Evolutionary conservation across 2,329 filamentous ascomycete species (phyloP).

Genomic region (Elsinoe fawcettii): DNA sequence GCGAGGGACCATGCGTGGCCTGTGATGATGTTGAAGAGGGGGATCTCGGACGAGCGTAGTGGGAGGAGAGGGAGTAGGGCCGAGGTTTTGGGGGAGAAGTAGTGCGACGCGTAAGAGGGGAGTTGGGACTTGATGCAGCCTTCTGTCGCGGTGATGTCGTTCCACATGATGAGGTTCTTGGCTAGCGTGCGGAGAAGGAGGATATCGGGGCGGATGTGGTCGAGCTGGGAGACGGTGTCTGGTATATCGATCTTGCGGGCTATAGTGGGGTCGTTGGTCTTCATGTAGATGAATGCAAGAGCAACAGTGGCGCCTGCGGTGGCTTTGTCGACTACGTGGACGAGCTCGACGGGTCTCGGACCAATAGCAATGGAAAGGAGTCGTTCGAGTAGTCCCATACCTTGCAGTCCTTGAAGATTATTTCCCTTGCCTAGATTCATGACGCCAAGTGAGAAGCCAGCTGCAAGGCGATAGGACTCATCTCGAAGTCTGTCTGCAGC

Average conservation of each 20-base stretch:
- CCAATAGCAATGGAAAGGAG: conserved; percentile 78
- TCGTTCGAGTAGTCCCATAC: conserved; percentile 88
- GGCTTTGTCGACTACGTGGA: conserved; percentile 87
- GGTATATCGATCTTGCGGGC: conserved; percentile 91
- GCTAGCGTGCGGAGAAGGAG: conserved; percentile 83
- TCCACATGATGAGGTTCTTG: conserved; percentile 90
- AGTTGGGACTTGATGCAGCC: conserved; percentile 70
- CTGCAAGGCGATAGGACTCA: conserved; percentile 91
- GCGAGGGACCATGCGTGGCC: conserved; percentile 69
- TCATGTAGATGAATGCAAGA: conserved; percentile 90
- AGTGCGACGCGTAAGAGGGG: conserved; percentile 51
- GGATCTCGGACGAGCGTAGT: conserved; percentile 74
- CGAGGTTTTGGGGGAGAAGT: conserved; percentile 10
- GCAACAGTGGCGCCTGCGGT: conserved; percentile 90
- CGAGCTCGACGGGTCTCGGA: conserved; percentile 82
- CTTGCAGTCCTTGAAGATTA: conserved; percentile 79
- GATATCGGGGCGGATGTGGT: conserved; percentile 89
- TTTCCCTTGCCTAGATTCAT: conserved; percentile 91
- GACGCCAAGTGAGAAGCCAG: conserved; percentile 84
- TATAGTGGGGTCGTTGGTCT: conserved; percentile 78
- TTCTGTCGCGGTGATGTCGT: conserved; percentile 56
- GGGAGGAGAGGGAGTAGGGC: conserved; percentile 22
- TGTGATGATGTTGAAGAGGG: conserved; percentile 85
- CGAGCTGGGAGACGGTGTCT: conserved; percentile 81
- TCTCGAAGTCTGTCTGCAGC: conserved; percentile 74